Base-by-base conservation (phyloP, 2,329 filamentous ascomycete genomes). In the Sclerotinia spermophila region DNA sequence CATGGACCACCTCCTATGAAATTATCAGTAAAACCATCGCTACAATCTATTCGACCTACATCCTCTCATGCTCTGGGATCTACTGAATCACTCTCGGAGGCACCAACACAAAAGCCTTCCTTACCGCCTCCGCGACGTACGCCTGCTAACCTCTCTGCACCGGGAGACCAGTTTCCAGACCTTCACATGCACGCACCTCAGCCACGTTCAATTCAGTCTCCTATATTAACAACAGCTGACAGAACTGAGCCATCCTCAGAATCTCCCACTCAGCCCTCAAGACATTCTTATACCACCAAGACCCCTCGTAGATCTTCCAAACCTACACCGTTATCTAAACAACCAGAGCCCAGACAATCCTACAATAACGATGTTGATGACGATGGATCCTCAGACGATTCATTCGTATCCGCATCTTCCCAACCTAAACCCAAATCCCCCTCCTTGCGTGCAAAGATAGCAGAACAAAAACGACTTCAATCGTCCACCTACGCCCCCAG, bases 341-440 rank as follows among this genome's bases (percentile, higher is more conserved):
- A 71, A 53, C 61, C 71, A 10, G 56, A 69, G 11, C 15, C 35
- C 19, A 53, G 40, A 40, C 66, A 51, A 60, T 27, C 27, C 42
- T 48, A 68, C 33, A 48, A 44, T 21, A 71, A 75, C 30, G 71
- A 76, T 55, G 74, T 74, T 27, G 40, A 61, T n/a, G 56, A 69
- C 27, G 67, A 69, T 42, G 73, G 67, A 42, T 79, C 78, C 13
- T 79, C 77, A 6, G 76, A 76, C 40, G 77, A 79, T 68, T 80
- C 79, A 2, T 79, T 79, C 40, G 78, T 79, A 21, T 79, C 78
- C 40, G 78, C 77, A 13, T 79, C 78, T 17, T 69, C 71, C 30
- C 59, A 71, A 51, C 68, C 72, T 48, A 71, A 65, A 40, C 62
- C 62, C 2, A 38, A 21, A 38, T 65, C 73, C 45, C 76, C 76